Evolutionary conservation across 192 early-diverging fungal genomes (phyloP).

Genomic region (Funneliformis geosporum): DNA sequence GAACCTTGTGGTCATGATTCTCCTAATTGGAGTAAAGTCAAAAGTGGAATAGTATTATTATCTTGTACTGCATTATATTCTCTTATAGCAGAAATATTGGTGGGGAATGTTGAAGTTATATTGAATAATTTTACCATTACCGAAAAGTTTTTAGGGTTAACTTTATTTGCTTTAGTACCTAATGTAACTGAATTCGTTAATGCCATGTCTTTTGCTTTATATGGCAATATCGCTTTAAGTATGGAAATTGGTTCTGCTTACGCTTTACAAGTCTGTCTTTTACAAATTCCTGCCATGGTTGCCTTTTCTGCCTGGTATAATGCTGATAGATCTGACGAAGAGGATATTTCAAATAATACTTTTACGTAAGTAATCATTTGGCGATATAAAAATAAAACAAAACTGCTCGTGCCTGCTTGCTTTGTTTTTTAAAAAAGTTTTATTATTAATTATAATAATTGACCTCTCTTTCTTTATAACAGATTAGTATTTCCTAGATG

Average conservation of each 20-base stretch:
- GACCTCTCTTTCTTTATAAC: not conserved
- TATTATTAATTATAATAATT: not conserved
- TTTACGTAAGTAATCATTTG: constrained; percentile 6
- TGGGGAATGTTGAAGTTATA: constrained; percentile 82
- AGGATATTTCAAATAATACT: constrained; percentile 22
- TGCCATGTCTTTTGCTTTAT: constrained; percentile 92
- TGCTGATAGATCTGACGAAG: constrained; percentile 41
- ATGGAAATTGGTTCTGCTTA: constrained; percentile 98
- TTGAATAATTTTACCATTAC: constrained; percentile 65
- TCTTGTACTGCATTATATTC: constrained; percentile 82
- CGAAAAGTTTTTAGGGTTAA: constrained; percentile 91
- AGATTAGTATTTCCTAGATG: constrained; percentile 49
- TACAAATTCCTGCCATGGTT: constrained; percentile 95
- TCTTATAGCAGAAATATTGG: constrained; percentile 91
- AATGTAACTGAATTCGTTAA: constrained; percentile 93
- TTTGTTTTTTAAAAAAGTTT: too few relatives aligned
- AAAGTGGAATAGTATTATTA: constrained; percentile 77
- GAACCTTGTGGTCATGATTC: constrained; percentile 80
- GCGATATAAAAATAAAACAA: too few relatives aligned
- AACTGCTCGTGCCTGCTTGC: too few relatives aligned
- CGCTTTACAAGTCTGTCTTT: constrained; percentile 89
- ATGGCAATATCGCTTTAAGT: constrained; percentile 78
- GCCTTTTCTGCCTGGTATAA: constrained; percentile 65
- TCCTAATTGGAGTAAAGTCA: constrained; percentile 87
- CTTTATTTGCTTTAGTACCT: constrained; percentile 94